Conservation (phyloP, 441 rosid species). For the Euphorbia corollata region DNA sequence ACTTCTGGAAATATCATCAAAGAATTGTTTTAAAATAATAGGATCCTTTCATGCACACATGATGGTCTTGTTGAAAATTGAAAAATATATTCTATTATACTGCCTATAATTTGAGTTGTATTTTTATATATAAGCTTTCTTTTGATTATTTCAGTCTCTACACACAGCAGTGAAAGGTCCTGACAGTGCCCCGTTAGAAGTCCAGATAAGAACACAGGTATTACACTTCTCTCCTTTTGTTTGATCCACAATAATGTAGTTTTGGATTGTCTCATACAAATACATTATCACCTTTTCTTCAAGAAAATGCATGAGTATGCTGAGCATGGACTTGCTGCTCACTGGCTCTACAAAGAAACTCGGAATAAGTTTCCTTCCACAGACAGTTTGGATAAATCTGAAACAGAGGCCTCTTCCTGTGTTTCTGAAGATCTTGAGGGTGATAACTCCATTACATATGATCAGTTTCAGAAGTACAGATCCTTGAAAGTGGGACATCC, state of each 20-base stretch:
- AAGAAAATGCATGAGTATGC: constrained; percentile 79
- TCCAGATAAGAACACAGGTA: constrained; percentile 81
- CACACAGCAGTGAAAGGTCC: constrained; percentile 76
- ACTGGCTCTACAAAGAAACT: constrained; percentile 79
- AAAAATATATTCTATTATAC: background rate
- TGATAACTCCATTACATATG: constrained; percentile 29
- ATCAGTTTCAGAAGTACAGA: constrained; percentile 43
- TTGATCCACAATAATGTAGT: background rate
- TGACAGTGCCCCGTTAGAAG: constrained; percentile 66
- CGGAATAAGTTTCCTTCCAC: constrained; percentile 36
- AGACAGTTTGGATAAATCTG: constrained; percentile 40
- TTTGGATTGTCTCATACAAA: constrained; percentile 11
- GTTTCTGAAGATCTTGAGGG: constrained; percentile 35
- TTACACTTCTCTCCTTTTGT: constrained; percentile 9
- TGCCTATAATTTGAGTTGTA: background rate
- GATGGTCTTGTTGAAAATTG: background rate
- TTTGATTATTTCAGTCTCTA: constrained; percentile 49
- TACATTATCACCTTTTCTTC: constrained; percentile 5
- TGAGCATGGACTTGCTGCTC: constrained; percentile 81
- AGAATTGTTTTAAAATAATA: too few relatives aligned
- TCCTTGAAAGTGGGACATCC: constrained; percentile 64
- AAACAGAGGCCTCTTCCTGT: constrained; percentile 34
- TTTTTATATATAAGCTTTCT: constrained; percentile 10
- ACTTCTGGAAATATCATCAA: background rate
- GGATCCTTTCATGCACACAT: too few relatives aligned